A percentile compares a stretch with the other conserved stretches of the same genome.
Evolutionary conservation across 768 basidiomycete genomes (phyloP).

Genomic region (Naganishia friedmannii): DNA sequence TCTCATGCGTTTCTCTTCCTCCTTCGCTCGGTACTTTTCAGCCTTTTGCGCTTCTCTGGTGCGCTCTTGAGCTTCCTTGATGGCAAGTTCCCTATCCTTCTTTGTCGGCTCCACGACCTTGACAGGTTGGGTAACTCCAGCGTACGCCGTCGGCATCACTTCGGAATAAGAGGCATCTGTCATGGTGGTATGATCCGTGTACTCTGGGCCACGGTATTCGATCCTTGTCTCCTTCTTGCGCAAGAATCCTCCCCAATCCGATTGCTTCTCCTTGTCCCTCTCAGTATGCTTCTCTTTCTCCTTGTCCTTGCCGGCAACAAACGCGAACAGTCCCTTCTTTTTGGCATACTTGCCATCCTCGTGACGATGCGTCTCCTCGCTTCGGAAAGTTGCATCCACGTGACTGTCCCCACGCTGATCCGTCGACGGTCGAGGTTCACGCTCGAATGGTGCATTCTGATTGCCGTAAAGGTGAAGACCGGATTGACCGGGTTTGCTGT

Average conservation of each 20-base stretch:
- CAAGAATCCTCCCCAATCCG: constrained; percentile 20
- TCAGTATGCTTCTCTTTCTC: constrained; percentile 2
- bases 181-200: constrained; percentile 9
- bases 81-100: constrained; percentile 25
- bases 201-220: constrained; percentile 10
- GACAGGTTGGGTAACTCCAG: constrained; percentile 17
- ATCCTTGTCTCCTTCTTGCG: constrained; percentile 10
- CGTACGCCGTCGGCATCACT: constrained; percentile 4
- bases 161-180: constrained; percentile 12
- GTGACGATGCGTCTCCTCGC: neutral
- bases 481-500: neutral
- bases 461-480: neutral
- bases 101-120: constrained; percentile 25
- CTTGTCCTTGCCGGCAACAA: constrained; percentile 18
- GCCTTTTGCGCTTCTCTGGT: constrained; percentile 24
- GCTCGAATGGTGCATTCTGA: neutral
- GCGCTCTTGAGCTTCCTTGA: constrained; percentile 26
- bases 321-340: constrained; percentile 18
- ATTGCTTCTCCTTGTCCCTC: neutral
- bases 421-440: neutral
- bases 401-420: neutral
- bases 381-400: neutral
- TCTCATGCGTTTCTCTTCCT: constrained; percentile 22
- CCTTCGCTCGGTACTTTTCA: constrained; percentile 22
- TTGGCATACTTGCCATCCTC: constrained; percentile 18